Conservation (phyloP, 2,329 filamentous ascomycete genomes). For the Microcera coccophila region DNA sequence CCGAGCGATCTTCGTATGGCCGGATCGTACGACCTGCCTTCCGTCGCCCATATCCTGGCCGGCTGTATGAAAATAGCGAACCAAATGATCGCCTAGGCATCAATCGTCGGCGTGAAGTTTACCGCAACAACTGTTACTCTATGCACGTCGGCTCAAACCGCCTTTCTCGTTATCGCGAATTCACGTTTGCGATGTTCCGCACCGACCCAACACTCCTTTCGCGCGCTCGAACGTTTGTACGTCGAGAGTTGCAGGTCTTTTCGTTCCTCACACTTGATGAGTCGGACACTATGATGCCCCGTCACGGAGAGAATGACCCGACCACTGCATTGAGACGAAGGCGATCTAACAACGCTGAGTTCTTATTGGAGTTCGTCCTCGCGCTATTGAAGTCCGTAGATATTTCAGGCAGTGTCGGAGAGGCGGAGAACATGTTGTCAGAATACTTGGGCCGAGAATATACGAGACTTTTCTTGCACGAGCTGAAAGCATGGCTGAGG, state of each 20-base stretch:
- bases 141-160: slow-evolving; percentile 79
- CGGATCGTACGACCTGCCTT: slow-evolving; percentile 3
- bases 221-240: slow-evolving; percentile 74
- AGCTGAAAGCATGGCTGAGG: slow-evolving; percentile 75
- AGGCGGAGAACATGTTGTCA: slow-evolving; percentile 72
- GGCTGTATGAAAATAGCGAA: slow-evolving; percentile 4
- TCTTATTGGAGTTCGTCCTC: slow-evolving; percentile 80
- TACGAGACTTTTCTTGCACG: slow-evolving; percentile 75
- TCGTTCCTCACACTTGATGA: slow-evolving; percentile 55
- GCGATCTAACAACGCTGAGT: slow-evolving; percentile 69
- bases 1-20: background rate
- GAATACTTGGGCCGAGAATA: slow-evolving; percentile 75
- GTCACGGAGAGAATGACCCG: slow-evolving; percentile 1
- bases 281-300: slow-evolving; percentile 13
- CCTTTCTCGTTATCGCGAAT: slow-evolving; percentile 69
- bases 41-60: slow-evolving; percentile 10
- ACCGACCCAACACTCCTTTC: slow-evolving; percentile 64
- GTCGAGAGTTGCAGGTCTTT: slow-evolving; percentile 81
- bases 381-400: slow-evolving; percentile 80
- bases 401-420: slow-evolving; percentile 70
- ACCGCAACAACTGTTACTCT: slow-evolving; percentile 68
- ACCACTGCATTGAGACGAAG: slow-evolving; percentile 20
- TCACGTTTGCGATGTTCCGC: slow-evolving; percentile 65
- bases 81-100: slow-evolving; percentile 15
- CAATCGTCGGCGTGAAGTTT: slow-evolving; percentile 65